phyloP scores from a whole-genome alignment of 352 stramenopile species.

The Globisporangium rhizosaccharum region DNA sequence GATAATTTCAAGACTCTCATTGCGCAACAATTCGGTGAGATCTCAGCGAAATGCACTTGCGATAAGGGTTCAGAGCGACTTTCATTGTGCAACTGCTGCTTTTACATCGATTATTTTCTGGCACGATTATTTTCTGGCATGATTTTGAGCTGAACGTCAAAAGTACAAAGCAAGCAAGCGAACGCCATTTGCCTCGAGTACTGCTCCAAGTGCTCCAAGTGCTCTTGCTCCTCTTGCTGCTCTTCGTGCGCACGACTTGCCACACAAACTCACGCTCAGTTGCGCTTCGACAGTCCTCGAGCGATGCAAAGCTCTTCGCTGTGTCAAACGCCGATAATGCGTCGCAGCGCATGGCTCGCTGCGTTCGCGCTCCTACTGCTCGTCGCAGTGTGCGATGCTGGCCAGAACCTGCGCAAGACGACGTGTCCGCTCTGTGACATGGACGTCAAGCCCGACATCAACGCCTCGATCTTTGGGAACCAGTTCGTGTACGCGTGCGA shows the following conservation, averaged over 20 bases:
- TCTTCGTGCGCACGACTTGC: neutral
- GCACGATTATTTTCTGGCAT: neutral
- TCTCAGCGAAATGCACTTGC: no score
- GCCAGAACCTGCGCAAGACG: conserved; percentile 51
- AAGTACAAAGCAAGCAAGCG: no score
- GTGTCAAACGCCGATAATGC: neutral
- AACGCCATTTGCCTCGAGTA: no score
- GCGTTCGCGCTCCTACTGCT: conserved; percentile 24
- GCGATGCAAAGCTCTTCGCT: neutral
- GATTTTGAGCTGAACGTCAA: no score
- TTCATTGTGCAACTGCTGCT: neutral
- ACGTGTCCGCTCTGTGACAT: conserved; percentile 37
- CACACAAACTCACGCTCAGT: neutral
- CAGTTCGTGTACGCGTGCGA: conserved; percentile 79
- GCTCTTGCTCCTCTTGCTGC: no score
- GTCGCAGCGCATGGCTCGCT: conserved; percentile 6
- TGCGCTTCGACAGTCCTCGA: neutral
- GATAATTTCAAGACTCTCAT: neutral
- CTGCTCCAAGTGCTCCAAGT: no score
- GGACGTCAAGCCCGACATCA: conserved; percentile 39
- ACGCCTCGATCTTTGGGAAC: conserved; percentile 60
- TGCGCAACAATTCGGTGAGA: no score
- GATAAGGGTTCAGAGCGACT: neutral
- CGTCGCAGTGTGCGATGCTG: conserved; percentile 18
- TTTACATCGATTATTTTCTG: neutral